Evolutionary conservation across 805 yeast genomes (phyloP).

Genomic region (Kodamaea hsintzibuensis): DNA sequence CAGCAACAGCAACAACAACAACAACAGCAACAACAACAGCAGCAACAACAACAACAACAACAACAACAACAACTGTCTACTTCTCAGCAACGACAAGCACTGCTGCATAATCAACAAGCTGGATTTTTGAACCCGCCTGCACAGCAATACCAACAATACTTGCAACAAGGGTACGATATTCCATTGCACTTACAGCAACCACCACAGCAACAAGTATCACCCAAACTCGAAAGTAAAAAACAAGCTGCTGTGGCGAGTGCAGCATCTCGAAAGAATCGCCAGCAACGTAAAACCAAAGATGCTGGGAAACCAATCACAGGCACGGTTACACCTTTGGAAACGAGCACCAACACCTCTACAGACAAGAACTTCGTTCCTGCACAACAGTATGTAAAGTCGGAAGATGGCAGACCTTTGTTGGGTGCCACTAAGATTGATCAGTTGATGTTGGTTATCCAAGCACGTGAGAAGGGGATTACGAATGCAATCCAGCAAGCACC

Average conservation of each 20-base stretch:
- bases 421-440: constrained; percentile 93
- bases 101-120: constrained; percentile 3
- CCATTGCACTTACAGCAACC: constrained; percentile 4
- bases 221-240: constrained; percentile 5
- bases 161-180: constrained; percentile 8
- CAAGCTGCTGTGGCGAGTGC: not conserved
- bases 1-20: constrained; percentile 1
- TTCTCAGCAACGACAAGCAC: constrained; percentile 12
- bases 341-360: constrained; percentile 2
- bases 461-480: constrained; percentile 75
- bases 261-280: not conserved
- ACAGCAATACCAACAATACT: constrained; percentile 7
- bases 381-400: constrained; percentile 48
- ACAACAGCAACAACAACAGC: constrained; percentile 8
- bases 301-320: constrained; percentile 1
- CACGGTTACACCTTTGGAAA: constrained; percentile 8
- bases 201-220: constrained; percentile 7
- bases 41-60: constrained; percentile 5
- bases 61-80: constrained; percentile 2
- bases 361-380: constrained; percentile 42
- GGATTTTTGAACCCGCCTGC: constrained; percentile 1
- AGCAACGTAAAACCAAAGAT: constrained; percentile 6
- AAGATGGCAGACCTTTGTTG: constrained; percentile 66
- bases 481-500: constrained; percentile 61
- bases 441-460: constrained; percentile 87